These are phyloP conservation scores for Arabidopsis thaliana DNA, from an alignment of 345 rosid species.

Conservation along the genomic window DNA sequence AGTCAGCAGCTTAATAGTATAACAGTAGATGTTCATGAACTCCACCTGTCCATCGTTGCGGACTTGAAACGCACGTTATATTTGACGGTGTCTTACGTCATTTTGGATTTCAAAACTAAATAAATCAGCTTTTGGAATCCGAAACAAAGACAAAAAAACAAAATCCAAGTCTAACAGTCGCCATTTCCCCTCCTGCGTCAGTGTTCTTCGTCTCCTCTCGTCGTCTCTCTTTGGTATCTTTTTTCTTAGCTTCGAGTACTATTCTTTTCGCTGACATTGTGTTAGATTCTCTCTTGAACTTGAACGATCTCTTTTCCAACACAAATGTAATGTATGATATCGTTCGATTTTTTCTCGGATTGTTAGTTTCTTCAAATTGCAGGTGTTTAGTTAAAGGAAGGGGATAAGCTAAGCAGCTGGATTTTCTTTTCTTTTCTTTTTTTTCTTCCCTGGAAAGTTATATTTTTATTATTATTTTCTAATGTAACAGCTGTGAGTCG, in stretches of 20 bases:
- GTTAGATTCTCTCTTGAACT: conserved; percentile 6
- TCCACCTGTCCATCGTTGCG: conserved; percentile 46
- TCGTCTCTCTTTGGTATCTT: not conserved
- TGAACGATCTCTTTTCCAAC: not conserved
- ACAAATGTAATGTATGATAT: conserved; percentile 30
- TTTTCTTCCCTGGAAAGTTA: not conserved
- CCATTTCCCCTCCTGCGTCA: conserved; percentile 3
- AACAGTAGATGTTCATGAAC: conserved; percentile 34
- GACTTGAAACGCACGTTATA: conserved; percentile 46
- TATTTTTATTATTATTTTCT: not conserved
- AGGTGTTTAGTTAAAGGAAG: conserved; percentile 11
- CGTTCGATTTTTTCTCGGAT: not conserved
- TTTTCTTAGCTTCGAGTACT: not conserved
- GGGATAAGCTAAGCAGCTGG: conserved; percentile 20
- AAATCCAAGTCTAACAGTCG: not conserved
- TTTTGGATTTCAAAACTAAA: conserved; percentile 10
- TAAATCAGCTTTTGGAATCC: conserved; percentile 38
- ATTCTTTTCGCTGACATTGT: not conserved
- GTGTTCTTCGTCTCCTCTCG: conserved; percentile 21
- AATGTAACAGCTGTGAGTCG: conserved; percentile 23
- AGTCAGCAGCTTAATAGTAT: not conserved
- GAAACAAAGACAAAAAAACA: not conserved
- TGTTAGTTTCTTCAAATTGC: not conserved
- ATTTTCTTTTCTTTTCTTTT: not conserved
- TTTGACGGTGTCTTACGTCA: conserved; percentile 30